Base-by-base conservation (phyloP, 78 protist species). In the Cavenderia fasciculata region DNA sequence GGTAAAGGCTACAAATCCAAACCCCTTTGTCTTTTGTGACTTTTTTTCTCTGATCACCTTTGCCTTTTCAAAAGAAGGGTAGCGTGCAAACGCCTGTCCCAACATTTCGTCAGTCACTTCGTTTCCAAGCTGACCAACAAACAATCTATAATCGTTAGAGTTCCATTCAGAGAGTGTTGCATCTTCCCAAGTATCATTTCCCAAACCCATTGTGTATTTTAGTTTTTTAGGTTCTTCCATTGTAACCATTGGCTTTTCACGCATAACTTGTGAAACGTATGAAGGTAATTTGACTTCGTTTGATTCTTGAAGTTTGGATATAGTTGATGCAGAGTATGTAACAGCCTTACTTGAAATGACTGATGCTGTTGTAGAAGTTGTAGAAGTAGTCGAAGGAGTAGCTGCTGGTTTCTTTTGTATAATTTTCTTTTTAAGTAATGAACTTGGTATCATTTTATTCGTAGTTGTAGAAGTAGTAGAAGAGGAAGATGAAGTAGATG, bases 121-220 rank as follows among this genome's bases (percentile, higher is more conserved):
- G 33, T 95, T 94, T 33, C 97, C 97, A 2, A 95, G 71, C 33
- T 95, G 95, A 47, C 97, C 97, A 21, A 90, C 70, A 62, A 94
- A 95, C 23, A 95, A 27, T 41, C 97, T 63, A 77, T 70, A 95
- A 47, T 95, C 97, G 49, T 92, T 87, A 4, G 88, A 87, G 4
- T 84, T 91, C 97, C 97, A 95, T 4, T 95, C 95, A n/a, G 84
- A 51, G 21, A 95, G 62, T 0, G 96, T 43, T 5, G 47, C 27
- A 25, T 95, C 97, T 29, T 75, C 94, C 97, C 97, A 95, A 14
- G 34, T 38, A n/a, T 62, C 38, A 21, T 94, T 96, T 16, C 72
- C 96, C 16, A 85, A 87, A 2, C 2, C 27, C 78, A 82, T 68
- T n/a, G 23, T 46, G 25, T 68, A 66, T 44, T 77, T 59, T 5